Evolutionary conservation across 192 early-diverging fungal genomes (phyloP).

Genomic region (Coemansia sp.): DNA sequence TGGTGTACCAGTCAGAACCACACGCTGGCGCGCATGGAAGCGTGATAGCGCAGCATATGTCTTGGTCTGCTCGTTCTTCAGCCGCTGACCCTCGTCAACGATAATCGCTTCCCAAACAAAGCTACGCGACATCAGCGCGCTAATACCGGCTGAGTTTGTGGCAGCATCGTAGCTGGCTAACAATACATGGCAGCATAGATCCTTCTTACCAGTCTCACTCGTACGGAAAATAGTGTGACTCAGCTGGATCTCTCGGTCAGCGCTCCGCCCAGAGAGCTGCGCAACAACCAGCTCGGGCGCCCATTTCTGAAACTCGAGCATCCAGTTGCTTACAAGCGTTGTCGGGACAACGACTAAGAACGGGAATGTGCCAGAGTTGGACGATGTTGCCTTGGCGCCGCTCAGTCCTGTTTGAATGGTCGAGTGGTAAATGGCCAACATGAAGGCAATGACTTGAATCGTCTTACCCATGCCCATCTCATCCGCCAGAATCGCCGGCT

Average conservation of each 20-base stretch:
- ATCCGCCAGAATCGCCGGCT: conserved; percentile 92
- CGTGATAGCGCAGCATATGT: conserved; percentile 77
- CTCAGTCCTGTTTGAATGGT: conserved; percentile 12
- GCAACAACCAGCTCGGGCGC: conserved; percentile 89
- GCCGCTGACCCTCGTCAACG: conserved; percentile 94
- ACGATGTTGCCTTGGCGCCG: conserved; percentile 22
- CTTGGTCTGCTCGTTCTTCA: conserved; percentile 89
- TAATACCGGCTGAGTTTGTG: conserved; percentile 65
- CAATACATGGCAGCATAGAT: conserved; percentile 84
- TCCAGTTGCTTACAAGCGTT: conserved; percentile 91
- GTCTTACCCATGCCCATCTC: conserved; percentile 97
- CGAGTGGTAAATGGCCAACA: conserved; percentile 69
- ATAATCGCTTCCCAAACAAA: conserved; percentile 86
- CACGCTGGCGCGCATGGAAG: conserved; percentile 76
- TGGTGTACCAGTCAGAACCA: conserved; percentile 96
- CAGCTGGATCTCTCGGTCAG: conserved; percentile 63
- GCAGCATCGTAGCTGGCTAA: conserved; percentile 96
- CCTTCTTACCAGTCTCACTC: neutral
- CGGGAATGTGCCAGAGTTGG: conserved; percentile 78
- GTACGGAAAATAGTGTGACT: conserved; percentile 29
- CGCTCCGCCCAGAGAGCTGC: conserved; percentile 73
- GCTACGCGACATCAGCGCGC: conserved; percentile 40
- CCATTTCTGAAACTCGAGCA: conserved; percentile 87
- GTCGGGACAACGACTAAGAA: conserved; percentile 92
- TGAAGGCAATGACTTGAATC: conserved; percentile 88